phyloP scores from a whole-genome alignment of 768 basidiomycete species.

The Tephrocybe sp. region DNA sequence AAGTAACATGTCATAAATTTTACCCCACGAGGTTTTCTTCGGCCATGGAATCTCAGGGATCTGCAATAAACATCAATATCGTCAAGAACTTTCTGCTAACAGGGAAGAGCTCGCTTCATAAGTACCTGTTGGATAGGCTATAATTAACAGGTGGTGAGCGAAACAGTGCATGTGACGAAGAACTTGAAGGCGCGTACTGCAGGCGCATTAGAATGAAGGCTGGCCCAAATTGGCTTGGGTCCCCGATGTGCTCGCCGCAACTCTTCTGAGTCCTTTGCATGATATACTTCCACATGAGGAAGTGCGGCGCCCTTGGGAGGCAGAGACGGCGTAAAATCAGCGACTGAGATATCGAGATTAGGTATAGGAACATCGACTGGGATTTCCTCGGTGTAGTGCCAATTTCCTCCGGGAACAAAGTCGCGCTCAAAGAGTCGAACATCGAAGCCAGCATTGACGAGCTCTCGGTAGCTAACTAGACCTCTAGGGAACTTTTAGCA shows the following conservation, averaged over 20 bases:
- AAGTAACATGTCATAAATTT: slow-evolving; percentile 1
- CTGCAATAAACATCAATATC: neutral
- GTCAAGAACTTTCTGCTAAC: neutral
- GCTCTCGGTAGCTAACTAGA: slow-evolving; percentile 32
- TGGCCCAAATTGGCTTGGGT: slow-evolving; percentile 36
- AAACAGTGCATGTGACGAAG: neutral
- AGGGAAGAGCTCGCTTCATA: neutral
- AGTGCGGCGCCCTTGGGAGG: slow-evolving; percentile 28
- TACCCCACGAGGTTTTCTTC: slow-evolving; percentile 31
- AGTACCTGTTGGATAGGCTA: slow-evolving; percentile 25
- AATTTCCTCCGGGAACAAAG: slow-evolving; percentile 34
- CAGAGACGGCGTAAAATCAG: slow-evolving; percentile 33
- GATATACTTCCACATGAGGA: slow-evolving; percentile 26
- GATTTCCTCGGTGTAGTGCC: slow-evolving; percentile 39
- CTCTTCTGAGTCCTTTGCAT: slow-evolving; percentile 17
- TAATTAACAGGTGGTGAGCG: neutral
- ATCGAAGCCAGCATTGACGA: slow-evolving; percentile 30
- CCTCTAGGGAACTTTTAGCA: slow-evolving; percentile 23
- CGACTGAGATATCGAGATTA: slow-evolving; percentile 26
- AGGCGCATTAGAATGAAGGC: slow-evolving; percentile 31
- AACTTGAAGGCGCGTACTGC: slow-evolving; percentile 22
- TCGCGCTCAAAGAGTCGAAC: slow-evolving; percentile 39
- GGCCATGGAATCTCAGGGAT: slow-evolving; percentile 30
- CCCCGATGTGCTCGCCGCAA: slow-evolving; percentile 28
- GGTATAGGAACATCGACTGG: slow-evolving; percentile 34